Evolutionary conservation across 768 basidiomycete species (phyloP).

Genomic region (Mrakia blollopis): DNA sequence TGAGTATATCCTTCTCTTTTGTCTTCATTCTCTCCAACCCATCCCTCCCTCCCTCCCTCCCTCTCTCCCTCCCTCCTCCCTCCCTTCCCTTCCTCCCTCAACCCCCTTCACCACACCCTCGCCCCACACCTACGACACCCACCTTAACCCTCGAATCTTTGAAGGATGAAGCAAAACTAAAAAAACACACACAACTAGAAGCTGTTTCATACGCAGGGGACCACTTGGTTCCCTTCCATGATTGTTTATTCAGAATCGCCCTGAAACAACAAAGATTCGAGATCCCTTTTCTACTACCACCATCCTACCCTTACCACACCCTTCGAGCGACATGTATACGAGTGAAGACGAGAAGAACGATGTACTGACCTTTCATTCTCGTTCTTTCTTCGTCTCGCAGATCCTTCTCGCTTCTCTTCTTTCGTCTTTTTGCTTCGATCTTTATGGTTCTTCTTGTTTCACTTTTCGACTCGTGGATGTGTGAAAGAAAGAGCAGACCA

Average conservation of each 20-base stretch:
- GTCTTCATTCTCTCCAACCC: not conserved
- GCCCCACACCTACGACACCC: not conserved
- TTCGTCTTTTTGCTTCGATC: no score
- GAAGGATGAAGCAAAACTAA: slow-evolving; percentile 5
- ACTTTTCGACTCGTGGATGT: no score
- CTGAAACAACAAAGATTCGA: not conserved
- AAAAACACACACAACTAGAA: slow-evolving; percentile 22
- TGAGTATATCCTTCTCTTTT: not conserved
- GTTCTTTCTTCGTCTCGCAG: no score
- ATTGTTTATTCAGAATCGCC: slow-evolving; percentile 3
- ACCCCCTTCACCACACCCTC: not conserved
- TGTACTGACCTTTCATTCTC: no score
- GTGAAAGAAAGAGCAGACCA: no score
- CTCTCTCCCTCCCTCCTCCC: not conserved
- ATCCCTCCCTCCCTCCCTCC: not conserved
- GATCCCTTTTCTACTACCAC: no score
- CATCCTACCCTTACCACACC: no score
- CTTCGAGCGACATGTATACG: no score
- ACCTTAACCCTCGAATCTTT: not conserved
- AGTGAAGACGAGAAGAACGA: no score
- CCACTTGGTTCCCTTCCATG: not conserved
- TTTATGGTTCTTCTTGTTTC: no score
- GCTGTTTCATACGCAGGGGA: slow-evolving; percentile 10
- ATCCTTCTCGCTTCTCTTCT: no score
- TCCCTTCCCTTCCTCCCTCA: not conserved